Evolutionary conservation across 192 early-diverging fungal genomes (phyloP).

Genomic region (Chytriomyces confervae): DNA sequence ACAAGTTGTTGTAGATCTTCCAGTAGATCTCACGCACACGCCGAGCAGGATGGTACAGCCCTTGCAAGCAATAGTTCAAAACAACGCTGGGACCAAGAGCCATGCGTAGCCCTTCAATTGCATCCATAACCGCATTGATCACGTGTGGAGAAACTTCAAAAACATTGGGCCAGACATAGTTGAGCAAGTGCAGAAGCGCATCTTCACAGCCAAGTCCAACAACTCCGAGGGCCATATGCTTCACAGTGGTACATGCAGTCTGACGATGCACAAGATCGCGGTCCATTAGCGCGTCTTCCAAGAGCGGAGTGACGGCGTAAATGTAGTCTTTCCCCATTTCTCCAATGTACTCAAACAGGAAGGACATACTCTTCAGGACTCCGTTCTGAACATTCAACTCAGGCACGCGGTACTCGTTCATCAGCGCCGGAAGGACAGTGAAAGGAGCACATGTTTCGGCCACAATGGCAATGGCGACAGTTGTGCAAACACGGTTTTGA

Average conservation of each 20-base stretch:
- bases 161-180: slow-evolving; percentile 98
- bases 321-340: slow-evolving; percentile 99
- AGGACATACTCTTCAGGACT: slow-evolving; percentile 91
- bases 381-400: slow-evolving; percentile 99
- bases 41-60: slow-evolving; percentile 95
- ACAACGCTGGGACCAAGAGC: slow-evolving; percentile 86
- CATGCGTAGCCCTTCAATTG: slow-evolving; percentile 91
- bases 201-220: slow-evolving; percentile 92
- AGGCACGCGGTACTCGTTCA: slow-evolving; percentile 99
- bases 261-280: slow-evolving; percentile 98
- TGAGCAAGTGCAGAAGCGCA: slow-evolving; percentile 90
- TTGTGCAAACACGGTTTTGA: slow-evolving; percentile 99
- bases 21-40: slow-evolving; percentile 97
- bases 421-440: slow-evolving; percentile 95
- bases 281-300: slow-evolving; percentile 97
- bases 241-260: slow-evolving; percentile 93
- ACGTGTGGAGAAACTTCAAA: slow-evolving; percentile 95
- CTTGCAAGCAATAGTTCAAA: slow-evolving; percentile 88
- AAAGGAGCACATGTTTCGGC: slow-evolving; percentile 90
- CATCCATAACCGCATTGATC: slow-evolving; percentile 97
- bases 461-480: slow-evolving; percentile 97
- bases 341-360: slow-evolving; percentile 99
- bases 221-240: slow-evolving; percentile 95
- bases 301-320: slow-evolving; percentile 91
- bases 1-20: slow-evolving; percentile 97